Evolutionary conservation across 2,329 filamentous ascomycete genomes (phyloP).

Genomic region (Colletotrichum paranaense): DNA sequence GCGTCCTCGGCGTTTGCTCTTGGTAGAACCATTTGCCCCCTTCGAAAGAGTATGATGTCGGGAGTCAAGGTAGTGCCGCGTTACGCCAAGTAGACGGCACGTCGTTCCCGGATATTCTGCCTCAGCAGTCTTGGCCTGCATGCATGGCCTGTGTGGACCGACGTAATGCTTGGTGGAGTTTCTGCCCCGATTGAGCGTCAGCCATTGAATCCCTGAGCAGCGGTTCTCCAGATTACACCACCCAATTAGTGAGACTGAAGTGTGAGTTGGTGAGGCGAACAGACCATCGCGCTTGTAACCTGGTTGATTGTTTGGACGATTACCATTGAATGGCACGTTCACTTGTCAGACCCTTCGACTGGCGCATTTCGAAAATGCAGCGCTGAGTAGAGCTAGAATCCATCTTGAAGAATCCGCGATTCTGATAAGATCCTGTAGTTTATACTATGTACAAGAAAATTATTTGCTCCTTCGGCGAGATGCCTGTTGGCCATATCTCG

Average conservation of each 20-base stretch:
- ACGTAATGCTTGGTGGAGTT: neutral
- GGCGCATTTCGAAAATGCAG: too few species aligned
- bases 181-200: neutral
- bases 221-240: neutral
- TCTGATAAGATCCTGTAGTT: neutral
- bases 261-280: neutral
- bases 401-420: too few species aligned
- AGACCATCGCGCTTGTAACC: too few species aligned
- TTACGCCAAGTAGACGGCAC: neutral
- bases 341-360: too few species aligned
- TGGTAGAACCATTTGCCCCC: neutral
- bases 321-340: too few species aligned
- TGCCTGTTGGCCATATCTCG: neutral
- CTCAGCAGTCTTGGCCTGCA: neutral
- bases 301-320: too few species aligned
- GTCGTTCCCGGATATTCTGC: neutral
- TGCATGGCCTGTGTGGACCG: neutral
- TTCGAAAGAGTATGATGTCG: neutral
- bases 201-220: neutral
- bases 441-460: neutral
- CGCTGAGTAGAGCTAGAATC: too few species aligned
- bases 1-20: neutral
- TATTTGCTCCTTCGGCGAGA: neutral
- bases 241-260: neutral
- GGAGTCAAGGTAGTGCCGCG: neutral